Base-by-base conservation (phyloP, 306 rosid genomes). In the Canavalia ensiformis region DNA sequence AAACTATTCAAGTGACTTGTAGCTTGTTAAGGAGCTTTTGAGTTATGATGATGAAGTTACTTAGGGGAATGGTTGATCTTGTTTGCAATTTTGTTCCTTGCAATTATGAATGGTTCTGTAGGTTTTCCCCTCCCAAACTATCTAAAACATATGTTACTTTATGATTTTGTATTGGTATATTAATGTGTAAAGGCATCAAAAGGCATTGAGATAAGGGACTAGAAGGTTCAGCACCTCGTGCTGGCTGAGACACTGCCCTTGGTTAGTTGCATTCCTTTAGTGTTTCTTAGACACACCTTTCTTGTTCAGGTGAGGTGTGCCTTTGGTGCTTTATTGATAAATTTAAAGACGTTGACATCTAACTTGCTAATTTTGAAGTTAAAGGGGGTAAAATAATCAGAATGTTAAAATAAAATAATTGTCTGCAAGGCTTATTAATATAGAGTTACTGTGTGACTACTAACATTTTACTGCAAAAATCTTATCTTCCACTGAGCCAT, bases 171-270 rank as follows among this genome's bases (percentile, higher is more conserved):
- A 51, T 71, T 52, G 44, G 11, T 71, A 44, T 41, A 75, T 58
- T 75, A 13, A 33, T 30, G 52, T 49, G n/a, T 18, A 68, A 56
- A 56, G 60, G 30, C 65, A 34, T 9, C 25, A 18, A 18, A 18
- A 18, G 25, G 25, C 25, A 18, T 18, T 13, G 55, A 33, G 7
- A 42, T 1, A 29, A 79, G 70, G 3, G 9, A 12, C 29, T 41
- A 12, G 51, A 70, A 25, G 70, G 25, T 56, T 59, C 13, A 5
- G 52, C 7, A 7, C 50, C 62, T 49, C 7, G 71, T 59, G 31
- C 29, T 28, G 78, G 65, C 37, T 60, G 78, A 79, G 77, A 28
- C 25, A 6, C 33, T 13, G 11, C 65, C 72, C 72, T 50, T n/a
- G 28, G 83, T 28, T 52, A 18, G 63, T 44, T 37, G 44, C 34